These are phyloP conservation scores for Arthroderma sp. DNA, from an alignment of 2,329 filamentous ascomycete genomes.

Conservation along the genomic window DNA sequence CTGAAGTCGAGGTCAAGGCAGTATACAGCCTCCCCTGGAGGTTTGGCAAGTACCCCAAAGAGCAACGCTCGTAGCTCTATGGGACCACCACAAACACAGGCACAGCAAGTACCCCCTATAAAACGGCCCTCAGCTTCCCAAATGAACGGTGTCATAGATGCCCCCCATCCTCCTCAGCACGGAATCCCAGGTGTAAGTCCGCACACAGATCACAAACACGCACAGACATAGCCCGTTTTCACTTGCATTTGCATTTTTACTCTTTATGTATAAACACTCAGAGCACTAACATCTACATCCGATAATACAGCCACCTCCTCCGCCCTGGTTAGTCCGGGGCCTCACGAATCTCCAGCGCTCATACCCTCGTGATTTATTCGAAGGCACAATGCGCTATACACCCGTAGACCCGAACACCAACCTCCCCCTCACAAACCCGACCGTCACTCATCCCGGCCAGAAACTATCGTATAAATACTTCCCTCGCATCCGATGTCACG, in stretches of 20 bases:
- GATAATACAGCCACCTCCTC: constrained; percentile 56
- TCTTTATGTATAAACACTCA: background rate
- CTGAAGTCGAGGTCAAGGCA: constrained; percentile 30
- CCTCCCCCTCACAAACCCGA: constrained; percentile 44
- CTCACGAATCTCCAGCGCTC: constrained; percentile 55
- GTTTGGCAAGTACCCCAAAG: constrained; percentile 23
- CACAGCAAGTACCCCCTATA: constrained; percentile 14
- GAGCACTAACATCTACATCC: constrained; percentile 10
- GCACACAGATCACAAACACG: background rate
- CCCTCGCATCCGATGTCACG: constrained; percentile 78
- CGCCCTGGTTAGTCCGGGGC: constrained; percentile 68
- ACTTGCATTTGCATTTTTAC: constrained; percentile 4
- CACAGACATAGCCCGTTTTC: constrained; percentile 1
- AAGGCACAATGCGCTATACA: constrained; percentile 81
- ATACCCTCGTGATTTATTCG: constrained; percentile 74
- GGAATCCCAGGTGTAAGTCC: constrained; percentile 32
- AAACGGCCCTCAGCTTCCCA: constrained; percentile 22
- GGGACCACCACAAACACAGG: constrained; percentile 17
- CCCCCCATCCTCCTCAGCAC: constrained; percentile 29
- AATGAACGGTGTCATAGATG: constrained; percentile 32
- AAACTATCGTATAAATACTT: constrained; percentile 68
- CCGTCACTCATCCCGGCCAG: constrained; percentile 41
- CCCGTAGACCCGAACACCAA: constrained; percentile 63
- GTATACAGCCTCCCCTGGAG: constrained; percentile 30
- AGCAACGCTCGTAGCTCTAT: constrained; percentile 22